Evolutionary conservation across 2,329 filamentous ascomycete species (phyloP), one percentile per base, ranked within the genome.

Genomic region (Venturia aucupariae): DNA sequence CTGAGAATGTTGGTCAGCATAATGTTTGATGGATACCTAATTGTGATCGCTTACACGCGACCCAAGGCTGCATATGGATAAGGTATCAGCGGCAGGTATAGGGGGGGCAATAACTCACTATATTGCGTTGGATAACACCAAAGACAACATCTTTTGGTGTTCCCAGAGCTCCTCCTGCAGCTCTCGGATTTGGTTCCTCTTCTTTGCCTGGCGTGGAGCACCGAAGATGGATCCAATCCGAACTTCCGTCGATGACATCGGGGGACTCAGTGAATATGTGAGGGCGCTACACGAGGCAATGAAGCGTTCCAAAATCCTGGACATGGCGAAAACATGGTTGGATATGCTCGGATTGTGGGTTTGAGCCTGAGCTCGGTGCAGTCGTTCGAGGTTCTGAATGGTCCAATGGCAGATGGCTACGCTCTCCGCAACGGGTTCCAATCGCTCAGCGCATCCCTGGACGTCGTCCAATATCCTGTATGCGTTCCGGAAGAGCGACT

Each of bases 91-190:
- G n/a, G n/a, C 10, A 8, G 27, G 6, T 55, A 19, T 32, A 7
- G 27, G 5, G 8, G 41, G 57, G 35, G 19, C 39, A 32, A 57
- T 10, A 8, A 57, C 64, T 54, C 30, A 65, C 64, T 62, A 65
- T 13, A 65, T 48, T 30, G 64, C 64, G n/a, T 65, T 65, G 1
- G 64, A 30, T 24, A 65, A 38, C 11, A 42, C 42, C 44, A 65
- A 24, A 8, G 42, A 63, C 24, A 65, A 59, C 32, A 42, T 54
- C n/a, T 42, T 61, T n/a, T 65, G 59, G n/a, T 65, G 64, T 8
- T 61, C 64, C 44, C 44, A 55, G 22, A 62, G 63, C 11, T 64
- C 64, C 13, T 54, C 64, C 38, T 61, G 44, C 32, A 65, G 42
- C 44, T 54, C 51, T 27, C 60, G 57, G 2, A 62, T 30, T 62